phyloP scores from a whole-genome alignment of 1,284 basidiomycete genomes.

The Cutaneotrichosporon arboriforme region DNA sequence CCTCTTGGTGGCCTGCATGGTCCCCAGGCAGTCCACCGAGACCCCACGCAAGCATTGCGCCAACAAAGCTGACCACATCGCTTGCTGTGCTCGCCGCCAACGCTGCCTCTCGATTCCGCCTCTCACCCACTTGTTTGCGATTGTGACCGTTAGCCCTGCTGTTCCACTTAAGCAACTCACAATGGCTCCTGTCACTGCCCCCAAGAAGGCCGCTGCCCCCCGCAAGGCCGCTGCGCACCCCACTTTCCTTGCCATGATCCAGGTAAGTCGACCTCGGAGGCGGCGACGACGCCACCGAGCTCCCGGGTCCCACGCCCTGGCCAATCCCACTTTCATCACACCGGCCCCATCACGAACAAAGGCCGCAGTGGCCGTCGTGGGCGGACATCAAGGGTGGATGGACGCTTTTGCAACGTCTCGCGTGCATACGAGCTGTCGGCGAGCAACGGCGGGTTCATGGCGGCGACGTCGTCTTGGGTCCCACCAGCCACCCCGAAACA shows the following conservation, averaged over 20 bases:
- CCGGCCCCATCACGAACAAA: neutral
- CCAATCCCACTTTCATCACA: neutral
- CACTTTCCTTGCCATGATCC: slow-evolving; percentile 49
- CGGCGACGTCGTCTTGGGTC: neutral
- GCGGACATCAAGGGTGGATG: neutral
- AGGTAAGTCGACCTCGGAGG: slow-evolving; percentile 38
- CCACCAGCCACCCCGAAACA: neutral
- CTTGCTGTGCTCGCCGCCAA: slow-evolving; percentile 3
- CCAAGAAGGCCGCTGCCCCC: slow-evolving; percentile 39
- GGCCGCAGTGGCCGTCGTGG: neutral
- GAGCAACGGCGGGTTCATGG: neutral
- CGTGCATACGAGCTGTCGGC: neutral
- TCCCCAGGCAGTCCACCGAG: neutral
- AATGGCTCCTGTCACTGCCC: slow-evolving; percentile 37
- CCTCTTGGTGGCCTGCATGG: neutral
- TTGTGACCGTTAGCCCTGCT: neutral
- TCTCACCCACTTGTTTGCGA: neutral
- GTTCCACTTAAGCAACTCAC: slow-evolving; percentile 12
- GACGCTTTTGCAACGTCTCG: too few relatives aligned
- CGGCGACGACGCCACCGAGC: neutral
- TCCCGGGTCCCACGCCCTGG: neutral
- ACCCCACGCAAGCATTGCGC: neutral
- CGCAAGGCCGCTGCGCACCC: slow-evolving; percentile 45
- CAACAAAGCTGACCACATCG: slow-evolving; percentile 8
- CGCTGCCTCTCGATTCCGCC: neutral